Evolutionary conservation across 192 early-diverging fungal genomes (phyloP).

Genomic region (Coemansia interrupta): DNA sequence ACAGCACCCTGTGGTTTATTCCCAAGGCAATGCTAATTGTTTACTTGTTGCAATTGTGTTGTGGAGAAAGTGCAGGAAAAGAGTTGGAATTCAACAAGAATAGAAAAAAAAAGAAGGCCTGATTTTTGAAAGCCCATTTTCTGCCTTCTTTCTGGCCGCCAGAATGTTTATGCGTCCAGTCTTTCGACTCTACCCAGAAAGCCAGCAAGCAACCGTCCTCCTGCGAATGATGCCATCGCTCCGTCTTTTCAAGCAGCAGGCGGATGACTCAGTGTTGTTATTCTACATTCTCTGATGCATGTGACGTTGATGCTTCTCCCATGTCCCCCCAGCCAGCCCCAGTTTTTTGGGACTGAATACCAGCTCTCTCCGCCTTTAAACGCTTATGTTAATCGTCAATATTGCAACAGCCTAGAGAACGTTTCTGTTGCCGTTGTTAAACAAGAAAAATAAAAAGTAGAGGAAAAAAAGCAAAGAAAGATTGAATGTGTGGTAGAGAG

Average conservation of each 20-base stretch:
- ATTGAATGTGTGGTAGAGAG: neutral
- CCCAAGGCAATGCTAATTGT: neutral
- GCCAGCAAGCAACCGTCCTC: too few species aligned
- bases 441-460: conserved; percentile 6
- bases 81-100: neutral
- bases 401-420: neutral
- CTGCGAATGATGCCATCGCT: too few species aligned
- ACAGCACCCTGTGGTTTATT: neutral
- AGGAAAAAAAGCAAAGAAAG: neutral
- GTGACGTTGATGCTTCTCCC: too few species aligned
- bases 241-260: too few species aligned
- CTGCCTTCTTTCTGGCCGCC: neutral
- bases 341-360: too few species aligned
- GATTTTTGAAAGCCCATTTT: neutral
- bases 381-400: neutral
- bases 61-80: neutral
- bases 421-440: neutral
- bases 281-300: too few species aligned
- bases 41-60: neutral
- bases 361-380: too few species aligned
- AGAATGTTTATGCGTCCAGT: too few species aligned
- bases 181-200: too few species aligned
- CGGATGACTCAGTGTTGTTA: too few species aligned
- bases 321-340: too few species aligned
- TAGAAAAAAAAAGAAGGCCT: neutral